phyloP scores from a whole-genome alignment of 2,329 filamentous ascomycete species.

The Epichloe uncinata region DNA sequence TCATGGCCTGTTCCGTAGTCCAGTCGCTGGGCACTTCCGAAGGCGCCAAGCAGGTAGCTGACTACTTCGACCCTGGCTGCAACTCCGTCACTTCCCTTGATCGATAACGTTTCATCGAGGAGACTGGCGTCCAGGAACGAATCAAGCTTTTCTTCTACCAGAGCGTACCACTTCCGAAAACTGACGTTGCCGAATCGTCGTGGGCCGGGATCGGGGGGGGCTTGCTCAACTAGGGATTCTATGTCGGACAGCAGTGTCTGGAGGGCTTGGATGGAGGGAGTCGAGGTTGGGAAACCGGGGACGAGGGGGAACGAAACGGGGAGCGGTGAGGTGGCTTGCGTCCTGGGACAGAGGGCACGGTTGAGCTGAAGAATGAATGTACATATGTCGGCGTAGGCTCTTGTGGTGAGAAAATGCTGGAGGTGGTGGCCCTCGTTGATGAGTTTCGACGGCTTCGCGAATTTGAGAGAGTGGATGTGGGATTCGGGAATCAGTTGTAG shows the following conservation, averaged over 20 bases:
- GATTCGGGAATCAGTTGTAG: conserved; percentile 36
- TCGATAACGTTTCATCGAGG: conserved; percentile 17
- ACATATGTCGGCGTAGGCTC: conserved; percentile 78
- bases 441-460: conserved; percentile 57
- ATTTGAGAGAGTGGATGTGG: conserved; percentile 29
- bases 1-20: conserved; percentile 97
- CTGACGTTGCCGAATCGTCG: conserved; percentile 85
- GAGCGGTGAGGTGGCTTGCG: conserved; percentile 23
- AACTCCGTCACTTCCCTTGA: conserved; percentile 16
- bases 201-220: conserved; percentile 63
- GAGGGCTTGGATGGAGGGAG: conserved; percentile 47
- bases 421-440: conserved; percentile 84
- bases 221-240: conserved; percentile 56
- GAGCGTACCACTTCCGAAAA: conserved; percentile 70
- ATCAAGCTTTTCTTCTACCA: conserved; percentile 48
- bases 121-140: conserved; percentile 16
- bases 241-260: conserved; percentile 54
- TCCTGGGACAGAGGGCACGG: conserved; percentile 63
- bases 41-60: conserved; percentile 70
- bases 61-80: conserved; percentile 54
- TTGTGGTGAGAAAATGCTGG: conserved; percentile 61
- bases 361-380: conserved; percentile 85
- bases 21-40: conserved; percentile 76
- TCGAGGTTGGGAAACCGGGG: conserved; percentile 25
- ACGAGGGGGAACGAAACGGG: conserved; percentile 29